Evolutionary conservation across 345 rosid genomes (phyloP).

Genomic region (Gossypium thurberi): DNA sequence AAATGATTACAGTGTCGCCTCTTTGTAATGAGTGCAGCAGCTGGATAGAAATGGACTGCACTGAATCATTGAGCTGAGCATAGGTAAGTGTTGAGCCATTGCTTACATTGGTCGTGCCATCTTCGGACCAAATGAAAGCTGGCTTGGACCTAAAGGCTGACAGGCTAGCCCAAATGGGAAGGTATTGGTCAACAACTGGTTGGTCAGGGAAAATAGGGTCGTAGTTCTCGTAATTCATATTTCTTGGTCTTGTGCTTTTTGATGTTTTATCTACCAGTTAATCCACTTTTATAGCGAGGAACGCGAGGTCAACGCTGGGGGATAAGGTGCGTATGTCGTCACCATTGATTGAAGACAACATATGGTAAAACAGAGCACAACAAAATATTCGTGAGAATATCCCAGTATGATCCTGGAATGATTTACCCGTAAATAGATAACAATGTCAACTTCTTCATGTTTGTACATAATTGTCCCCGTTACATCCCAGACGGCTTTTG

Average conservation of each 20-base stretch:
- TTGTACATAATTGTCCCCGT: not conserved
- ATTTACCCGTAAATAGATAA: not conserved
- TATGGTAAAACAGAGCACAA: slow-evolving; percentile 9
- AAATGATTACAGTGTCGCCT: slow-evolving; percentile 39
- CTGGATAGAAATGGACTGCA: slow-evolving; percentile 25
- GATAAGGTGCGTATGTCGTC: not conserved
- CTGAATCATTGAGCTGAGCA: slow-evolving; percentile 40
- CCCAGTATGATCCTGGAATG: slow-evolving; percentile 2
- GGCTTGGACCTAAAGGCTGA: slow-evolving; percentile 36
- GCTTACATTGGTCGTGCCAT: not conserved
- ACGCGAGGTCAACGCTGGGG: not conserved
- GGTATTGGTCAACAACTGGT: slow-evolving; percentile 52
- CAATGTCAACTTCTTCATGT: not conserved
- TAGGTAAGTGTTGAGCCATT: slow-evolving; percentile 14
- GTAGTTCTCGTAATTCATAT: slow-evolving; percentile 47
- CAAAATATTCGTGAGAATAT: slow-evolving; percentile 26
- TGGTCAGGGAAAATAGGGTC: slow-evolving; percentile 57
- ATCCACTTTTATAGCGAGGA: slow-evolving; percentile 6
- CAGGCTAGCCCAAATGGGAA: slow-evolving; percentile 45
- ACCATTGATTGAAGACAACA: slow-evolving; percentile 3
- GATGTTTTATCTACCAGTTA: not conserved
- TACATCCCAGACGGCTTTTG: not conserved
- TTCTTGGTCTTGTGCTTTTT: not conserved
- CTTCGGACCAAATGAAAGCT: slow-evolving; percentile 9
- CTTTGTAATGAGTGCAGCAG: slow-evolving; percentile 23